Conservation (phyloP, 1,284 basidiomycete genomes). For the Xerocomus amazonicus region DNA sequence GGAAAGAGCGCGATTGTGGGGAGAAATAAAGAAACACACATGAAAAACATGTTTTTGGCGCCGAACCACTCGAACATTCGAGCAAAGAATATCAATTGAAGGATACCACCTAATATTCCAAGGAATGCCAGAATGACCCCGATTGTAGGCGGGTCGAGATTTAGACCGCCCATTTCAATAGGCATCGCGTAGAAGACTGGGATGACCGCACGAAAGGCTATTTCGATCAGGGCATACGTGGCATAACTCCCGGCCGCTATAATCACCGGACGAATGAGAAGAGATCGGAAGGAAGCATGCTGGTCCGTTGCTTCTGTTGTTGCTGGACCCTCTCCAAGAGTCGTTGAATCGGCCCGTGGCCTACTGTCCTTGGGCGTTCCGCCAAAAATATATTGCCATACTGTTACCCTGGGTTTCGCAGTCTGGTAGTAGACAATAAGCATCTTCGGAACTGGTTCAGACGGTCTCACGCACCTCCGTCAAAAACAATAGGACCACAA, state of each 20-base stretch:
- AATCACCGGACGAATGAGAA: slow-evolving; percentile 38
- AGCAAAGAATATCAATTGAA: slow-evolving; percentile 41
- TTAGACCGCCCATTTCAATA: slow-evolving; percentile 41
- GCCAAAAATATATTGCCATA: slow-evolving; percentile 22
- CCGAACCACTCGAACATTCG: slow-evolving; percentile 38
- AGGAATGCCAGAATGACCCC: slow-evolving; percentile 38
- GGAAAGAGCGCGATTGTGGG: slow-evolving; percentile 41
- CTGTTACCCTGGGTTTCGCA: slow-evolving; percentile 10
- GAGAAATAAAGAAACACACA: slow-evolving; percentile 30
- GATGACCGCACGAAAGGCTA: slow-evolving; percentile 37
- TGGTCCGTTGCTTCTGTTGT: slow-evolving; percentile 7
- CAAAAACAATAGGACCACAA: slow-evolving; percentile 47
- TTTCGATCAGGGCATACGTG: slow-evolving; percentile 37
- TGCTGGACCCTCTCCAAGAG: neutral
- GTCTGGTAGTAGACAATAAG: slow-evolving; percentile 17
- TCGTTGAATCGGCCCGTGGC: neutral
- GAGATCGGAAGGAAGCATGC: slow-evolving; percentile 34
- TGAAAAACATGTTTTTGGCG: slow-evolving; percentile 36
- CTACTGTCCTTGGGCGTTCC: slow-evolving; percentile 1
- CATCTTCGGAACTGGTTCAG: neutral
- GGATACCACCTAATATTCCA: slow-evolving; percentile 39
- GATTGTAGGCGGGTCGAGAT: slow-evolving; percentile 38
- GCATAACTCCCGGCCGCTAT: slow-evolving; percentile 43
- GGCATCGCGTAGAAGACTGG: slow-evolving; percentile 46
- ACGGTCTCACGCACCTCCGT: slow-evolving; percentile 48